Conservation (phyloP, 208 protist species). For the Leishmania amazonensis region DNA sequence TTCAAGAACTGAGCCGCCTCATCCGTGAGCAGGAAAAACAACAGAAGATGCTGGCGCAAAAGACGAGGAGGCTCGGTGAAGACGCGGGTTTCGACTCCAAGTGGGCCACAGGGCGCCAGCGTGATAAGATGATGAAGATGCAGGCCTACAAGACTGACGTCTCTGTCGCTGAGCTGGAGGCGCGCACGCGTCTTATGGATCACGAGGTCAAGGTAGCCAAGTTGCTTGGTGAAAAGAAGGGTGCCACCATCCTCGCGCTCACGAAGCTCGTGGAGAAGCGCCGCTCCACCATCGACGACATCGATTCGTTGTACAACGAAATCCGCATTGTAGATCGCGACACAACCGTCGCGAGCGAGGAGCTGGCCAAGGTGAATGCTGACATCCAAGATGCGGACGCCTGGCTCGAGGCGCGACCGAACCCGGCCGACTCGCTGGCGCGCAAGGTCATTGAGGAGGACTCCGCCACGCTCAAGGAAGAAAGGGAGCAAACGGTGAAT, state of each 20-base stretch:
- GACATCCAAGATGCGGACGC: conserved; percentile 59
- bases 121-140: conserved; percentile 21
- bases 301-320: conserved; percentile 79
- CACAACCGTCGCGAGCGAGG: conserved; percentile 49
- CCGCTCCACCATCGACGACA: conserved; percentile 56
- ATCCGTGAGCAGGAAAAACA: conserved; percentile 56
- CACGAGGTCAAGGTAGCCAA: conserved; percentile 66
- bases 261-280: conserved; percentile 50
- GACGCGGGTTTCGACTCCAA: conserved; percentile 47
- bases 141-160: conserved; percentile 31
- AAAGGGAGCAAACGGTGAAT: conserved; percentile 57
- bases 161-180: conserved; percentile 51
- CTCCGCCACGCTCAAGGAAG: conserved; percentile 48
- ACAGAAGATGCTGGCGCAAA: conserved; percentile 18
- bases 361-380: conserved; percentile 41
- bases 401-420: conserved; percentile 47
- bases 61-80: conserved; percentile 35
- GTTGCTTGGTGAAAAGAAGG: conserved; percentile 65
- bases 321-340: conserved; percentile 81
- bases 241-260: conserved; percentile 52
- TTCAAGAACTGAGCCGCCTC: conserved; percentile 56
- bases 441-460: conserved; percentile 65
- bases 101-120: conserved; percentile 18
- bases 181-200: conserved; percentile 50
- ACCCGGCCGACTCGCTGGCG: conserved; percentile 38